Conservation (phyloP, 331 rosid genomes). For the Pyracantha coccinea region DNA sequence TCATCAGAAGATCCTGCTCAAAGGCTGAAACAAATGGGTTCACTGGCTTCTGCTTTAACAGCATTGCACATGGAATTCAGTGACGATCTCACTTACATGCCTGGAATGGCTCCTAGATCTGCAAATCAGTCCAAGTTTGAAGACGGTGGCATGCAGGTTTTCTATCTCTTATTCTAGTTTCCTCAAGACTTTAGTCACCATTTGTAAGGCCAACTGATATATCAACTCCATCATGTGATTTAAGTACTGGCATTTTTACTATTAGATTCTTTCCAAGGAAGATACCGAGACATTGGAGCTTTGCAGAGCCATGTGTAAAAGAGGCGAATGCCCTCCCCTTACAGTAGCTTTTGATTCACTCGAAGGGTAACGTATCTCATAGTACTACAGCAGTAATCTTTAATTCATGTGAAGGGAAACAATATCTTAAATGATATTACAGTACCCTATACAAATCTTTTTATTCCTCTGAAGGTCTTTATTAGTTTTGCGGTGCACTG, state of each 20-base stretch:
- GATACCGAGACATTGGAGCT: conserved; percentile 57
- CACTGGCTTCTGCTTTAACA: conserved; percentile 72
- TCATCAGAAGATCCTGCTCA: conserved; percentile 57
- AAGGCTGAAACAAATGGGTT: conserved; percentile 67
- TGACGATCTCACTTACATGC: conserved; percentile 51
- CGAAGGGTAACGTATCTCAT: conserved; percentile 64
- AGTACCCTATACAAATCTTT: neutral
- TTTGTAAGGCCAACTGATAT: neutral
- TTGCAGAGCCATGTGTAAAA: conserved; percentile 55
- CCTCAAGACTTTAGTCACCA: neutral
- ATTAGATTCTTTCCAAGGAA: conserved; percentile 57
- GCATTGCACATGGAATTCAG: conserved; percentile 58
- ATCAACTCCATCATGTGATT: neutral
- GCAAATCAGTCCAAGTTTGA: conserved; percentile 56
- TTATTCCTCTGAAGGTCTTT: neutral
- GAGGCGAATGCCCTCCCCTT: conserved; percentile 76
- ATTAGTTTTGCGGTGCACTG: neutral
- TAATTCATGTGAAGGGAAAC: neutral
- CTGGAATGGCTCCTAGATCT: conserved; percentile 59
- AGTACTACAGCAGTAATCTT: conserved; percentile 1
- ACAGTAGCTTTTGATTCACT: conserved; percentile 58
- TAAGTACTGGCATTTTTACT: conserved; percentile 13
- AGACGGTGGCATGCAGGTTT: conserved; percentile 89
- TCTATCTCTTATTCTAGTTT: neutral
- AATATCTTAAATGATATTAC: neutral